Evolutionary conservation across 139 green algal genomes (phyloP).

Genomic region (Chlamydomonas eustigma): DNA sequence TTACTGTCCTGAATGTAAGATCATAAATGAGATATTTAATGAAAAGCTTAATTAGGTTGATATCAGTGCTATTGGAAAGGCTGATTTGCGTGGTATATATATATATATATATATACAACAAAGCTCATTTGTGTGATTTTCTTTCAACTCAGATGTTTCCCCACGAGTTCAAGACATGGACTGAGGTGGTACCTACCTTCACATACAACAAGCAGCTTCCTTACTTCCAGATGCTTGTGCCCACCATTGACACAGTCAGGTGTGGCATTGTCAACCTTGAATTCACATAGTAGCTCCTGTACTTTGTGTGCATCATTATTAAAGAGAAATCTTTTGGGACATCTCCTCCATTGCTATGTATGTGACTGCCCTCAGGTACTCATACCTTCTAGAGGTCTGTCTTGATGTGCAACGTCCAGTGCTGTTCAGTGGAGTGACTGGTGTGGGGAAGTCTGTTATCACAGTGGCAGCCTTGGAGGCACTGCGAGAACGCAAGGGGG

Average conservation of each 20-base stretch:
- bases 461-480: conserved; percentile 46
- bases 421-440: conserved; percentile 70
- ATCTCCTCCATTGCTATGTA: too few species aligned
- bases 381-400: conserved; percentile 57
- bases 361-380: conserved; percentile 35
- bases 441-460: conserved; percentile 79
- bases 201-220: conserved; percentile 63
- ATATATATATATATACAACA: too few species aligned
- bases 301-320: too few species aligned
- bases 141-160: conserved; percentile 20
- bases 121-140: too few species aligned
- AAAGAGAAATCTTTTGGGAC: too few species aligned
- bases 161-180: conserved; percentile 61
- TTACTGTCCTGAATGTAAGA: too few species aligned
- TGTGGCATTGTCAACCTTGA: too few species aligned
- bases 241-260: conserved; percentile 71
- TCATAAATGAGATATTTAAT: too few species aligned
- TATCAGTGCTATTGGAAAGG: background rate
- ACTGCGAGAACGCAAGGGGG: conserved; percentile 35
- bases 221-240: conserved; percentile 78
- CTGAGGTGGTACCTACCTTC: conserved; percentile 61
- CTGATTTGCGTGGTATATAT: too few species aligned
- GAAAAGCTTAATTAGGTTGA: background rate
- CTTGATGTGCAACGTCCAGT: conserved; percentile 64
- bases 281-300: too few species aligned